A percentile compares a stretch with the other conserved stretches of the same genome.
Conservation (phyloP, 2,329 filamentous ascomycete genomes). For the Pseudopithomyces maydicus region DNA sequence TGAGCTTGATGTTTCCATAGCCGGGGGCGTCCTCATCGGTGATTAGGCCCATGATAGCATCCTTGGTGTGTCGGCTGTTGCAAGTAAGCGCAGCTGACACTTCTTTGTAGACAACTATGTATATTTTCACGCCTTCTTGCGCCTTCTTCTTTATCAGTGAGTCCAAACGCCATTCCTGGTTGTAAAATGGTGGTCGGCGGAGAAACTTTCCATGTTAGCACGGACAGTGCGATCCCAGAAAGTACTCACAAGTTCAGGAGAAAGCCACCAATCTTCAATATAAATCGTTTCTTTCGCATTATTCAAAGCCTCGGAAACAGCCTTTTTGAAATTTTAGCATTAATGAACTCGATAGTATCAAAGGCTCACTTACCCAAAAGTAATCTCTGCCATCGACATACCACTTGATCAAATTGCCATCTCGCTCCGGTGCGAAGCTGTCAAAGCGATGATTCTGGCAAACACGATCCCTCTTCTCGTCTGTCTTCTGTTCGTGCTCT, state of each 20-base stretch:
- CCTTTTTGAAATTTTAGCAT: constrained; percentile 37
- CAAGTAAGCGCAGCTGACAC: constrained; percentile 69
- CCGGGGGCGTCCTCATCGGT: constrained; percentile 77
- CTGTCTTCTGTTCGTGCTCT: constrained; percentile 82
- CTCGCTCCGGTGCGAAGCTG: constrained; percentile 87
- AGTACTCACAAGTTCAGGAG: constrained; percentile 68
- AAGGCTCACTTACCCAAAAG: constrained; percentile 64
- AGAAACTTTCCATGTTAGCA: constrained; percentile 60
- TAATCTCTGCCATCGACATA: constrained; percentile 96
- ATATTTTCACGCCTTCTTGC: constrained; percentile 93
- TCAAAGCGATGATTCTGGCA: constrained; percentile 78
- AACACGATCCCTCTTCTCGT: constrained; percentile 76
- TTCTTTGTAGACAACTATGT: constrained; percentile 90
- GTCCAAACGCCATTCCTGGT: constrained; percentile 87
- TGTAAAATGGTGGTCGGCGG: constrained; percentile 78
- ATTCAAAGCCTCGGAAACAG: constrained; percentile 89
- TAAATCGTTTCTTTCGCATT: constrained; percentile 91
- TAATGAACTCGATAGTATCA: neutral
- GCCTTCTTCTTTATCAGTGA: constrained; percentile 85
- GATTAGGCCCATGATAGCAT: constrained; percentile 79
- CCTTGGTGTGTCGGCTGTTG: constrained; percentile 92
- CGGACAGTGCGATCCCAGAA: neutral
- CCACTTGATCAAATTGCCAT: constrained; percentile 91
- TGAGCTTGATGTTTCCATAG: constrained; percentile 83
- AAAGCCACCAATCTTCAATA: constrained; percentile 97